phyloP scores from a whole-genome alignment of 1,139 yeast genomes.

The Zygoascus meyerae region DNA sequence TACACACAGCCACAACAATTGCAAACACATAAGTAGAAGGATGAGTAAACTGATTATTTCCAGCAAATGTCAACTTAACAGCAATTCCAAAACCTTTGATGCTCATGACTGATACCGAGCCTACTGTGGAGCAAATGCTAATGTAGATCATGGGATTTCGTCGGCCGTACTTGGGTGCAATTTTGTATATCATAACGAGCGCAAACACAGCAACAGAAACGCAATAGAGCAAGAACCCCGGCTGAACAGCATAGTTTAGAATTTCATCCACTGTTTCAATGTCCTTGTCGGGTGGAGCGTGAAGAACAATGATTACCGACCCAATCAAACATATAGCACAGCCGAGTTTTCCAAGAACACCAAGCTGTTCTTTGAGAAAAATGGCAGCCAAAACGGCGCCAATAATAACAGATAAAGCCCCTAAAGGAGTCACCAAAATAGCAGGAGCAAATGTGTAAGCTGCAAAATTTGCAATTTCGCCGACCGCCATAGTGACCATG shows the following conservation, averaged over 20 bases:
- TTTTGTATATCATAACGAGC: slow-evolving; percentile 70
- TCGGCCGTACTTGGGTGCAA: slow-evolving; percentile 76
- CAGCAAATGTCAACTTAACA: slow-evolving; percentile 72
- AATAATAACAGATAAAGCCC: slow-evolving; percentile 83
- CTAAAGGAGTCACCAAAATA: slow-evolving; percentile 83
- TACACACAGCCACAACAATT: slow-evolving; percentile 71
- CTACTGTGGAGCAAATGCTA: slow-evolving; percentile 85
- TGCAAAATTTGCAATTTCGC: slow-evolving; percentile 89
- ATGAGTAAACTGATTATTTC: slow-evolving; percentile 87
- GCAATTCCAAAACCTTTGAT: slow-evolving; percentile 95
- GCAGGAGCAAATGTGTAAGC: slow-evolving; percentile 97
- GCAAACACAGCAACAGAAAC: slow-evolving; percentile 59
- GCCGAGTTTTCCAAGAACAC: slow-evolving; percentile 87
- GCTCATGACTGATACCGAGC: slow-evolving; percentile 86
- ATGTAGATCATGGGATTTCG: slow-evolving; percentile 85
- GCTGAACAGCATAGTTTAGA: slow-evolving; percentile 69
- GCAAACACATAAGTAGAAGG: slow-evolving; percentile 79
- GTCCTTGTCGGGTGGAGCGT: slow-evolving; percentile 92
- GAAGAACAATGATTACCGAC: slow-evolving; percentile 81
- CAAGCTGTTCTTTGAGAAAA: slow-evolving; percentile 79
- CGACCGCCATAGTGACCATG: slow-evolving; percentile 83
- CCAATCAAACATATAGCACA: slow-evolving; percentile 90
- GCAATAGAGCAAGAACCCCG: slow-evolving; percentile 70
- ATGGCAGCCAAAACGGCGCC: slow-evolving; percentile 84
- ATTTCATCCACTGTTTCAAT: slow-evolving; percentile 86